Conservation (phyloP, 73 alveolate genomes). For the Breviolum minutum region DNA sequence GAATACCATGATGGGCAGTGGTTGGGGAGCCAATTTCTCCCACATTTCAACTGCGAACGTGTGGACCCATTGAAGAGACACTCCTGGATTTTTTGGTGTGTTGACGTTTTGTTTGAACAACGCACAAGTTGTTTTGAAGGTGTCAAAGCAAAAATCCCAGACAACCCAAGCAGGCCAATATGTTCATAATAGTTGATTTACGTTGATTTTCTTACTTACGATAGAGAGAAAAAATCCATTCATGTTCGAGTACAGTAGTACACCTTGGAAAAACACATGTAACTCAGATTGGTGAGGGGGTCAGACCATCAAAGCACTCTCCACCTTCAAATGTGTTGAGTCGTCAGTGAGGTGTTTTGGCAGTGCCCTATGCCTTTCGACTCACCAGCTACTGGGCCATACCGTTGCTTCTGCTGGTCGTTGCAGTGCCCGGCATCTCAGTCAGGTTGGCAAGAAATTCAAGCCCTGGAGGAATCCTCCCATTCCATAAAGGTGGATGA, state of each 20-base stretch:
- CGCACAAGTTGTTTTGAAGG: too few relatives aligned
- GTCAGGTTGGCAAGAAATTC: background rate
- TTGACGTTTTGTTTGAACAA: too few relatives aligned
- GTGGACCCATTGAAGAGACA: too few relatives aligned
- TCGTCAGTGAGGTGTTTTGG: slow-evolving; percentile 38
- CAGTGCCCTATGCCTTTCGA: slow-evolving; percentile 87
- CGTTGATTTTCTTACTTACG: too few relatives aligned
- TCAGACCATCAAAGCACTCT: too few relatives aligned
- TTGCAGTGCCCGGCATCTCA: background rate
- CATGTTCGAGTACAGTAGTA: background rate
- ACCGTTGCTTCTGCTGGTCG: slow-evolving; percentile 62
- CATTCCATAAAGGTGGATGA: background rate
- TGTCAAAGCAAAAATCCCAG: too few relatives aligned
- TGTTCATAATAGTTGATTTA: too few relatives aligned
- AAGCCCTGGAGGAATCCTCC: background rate
- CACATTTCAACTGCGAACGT: too few relatives aligned
- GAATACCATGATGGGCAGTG: slow-evolving; percentile 94
- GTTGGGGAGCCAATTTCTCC: background rate
- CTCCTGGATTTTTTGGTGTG: too few relatives aligned
- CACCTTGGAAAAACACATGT: background rate
- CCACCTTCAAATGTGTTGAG: background rate
- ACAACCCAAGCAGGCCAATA: too few relatives aligned
- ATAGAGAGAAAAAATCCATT: too few relatives aligned
- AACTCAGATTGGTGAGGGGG: background rate
- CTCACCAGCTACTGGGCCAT: slow-evolving; percentile 62